These are phyloP conservation scores for Stachybotrys echinatus DNA, from an alignment of 2,329 filamentous ascomycete species.

Conservation along the genomic window DNA sequence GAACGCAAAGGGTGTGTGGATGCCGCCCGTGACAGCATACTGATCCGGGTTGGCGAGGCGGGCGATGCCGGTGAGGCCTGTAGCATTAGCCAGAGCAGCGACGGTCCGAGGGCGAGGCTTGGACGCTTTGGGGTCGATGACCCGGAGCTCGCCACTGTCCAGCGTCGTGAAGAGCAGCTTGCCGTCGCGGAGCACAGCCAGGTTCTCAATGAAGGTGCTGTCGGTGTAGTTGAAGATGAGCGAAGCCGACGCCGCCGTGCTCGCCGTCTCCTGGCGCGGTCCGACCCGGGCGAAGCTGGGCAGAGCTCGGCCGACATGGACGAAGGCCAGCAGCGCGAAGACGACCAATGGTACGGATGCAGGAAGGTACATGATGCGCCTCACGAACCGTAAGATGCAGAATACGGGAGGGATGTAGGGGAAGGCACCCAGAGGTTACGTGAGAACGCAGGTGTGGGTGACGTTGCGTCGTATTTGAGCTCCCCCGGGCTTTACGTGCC, in stretches of 20 bases:
- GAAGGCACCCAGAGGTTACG: too few species aligned
- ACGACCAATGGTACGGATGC: too few species aligned
- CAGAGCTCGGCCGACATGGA: too few species aligned
- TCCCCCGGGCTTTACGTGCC: too few species aligned
- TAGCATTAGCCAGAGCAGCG: neutral
- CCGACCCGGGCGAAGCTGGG: too few species aligned
- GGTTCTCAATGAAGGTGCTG: constrained; percentile 1
- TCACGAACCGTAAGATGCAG: too few species aligned
- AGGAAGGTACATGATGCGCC: too few species aligned
- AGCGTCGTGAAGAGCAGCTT: neutral
- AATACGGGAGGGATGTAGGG: too few species aligned
- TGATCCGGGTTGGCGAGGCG: neutral
- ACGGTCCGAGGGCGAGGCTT: neutral
- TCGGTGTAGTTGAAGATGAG: neutral
- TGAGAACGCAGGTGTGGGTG: too few species aligned
- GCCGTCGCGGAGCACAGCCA: neutral
- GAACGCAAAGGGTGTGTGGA: neutral
- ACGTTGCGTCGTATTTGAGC: too few species aligned
- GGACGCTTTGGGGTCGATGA: neutral
- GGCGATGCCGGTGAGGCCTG: neutral
- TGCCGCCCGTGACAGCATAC: neutral
- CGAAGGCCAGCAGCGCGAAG: too few species aligned
- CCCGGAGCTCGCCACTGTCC: neutral
- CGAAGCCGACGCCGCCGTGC: neutral
- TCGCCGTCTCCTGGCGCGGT: too few species aligned